These are phyloP conservation scores for Plenodomus lindquistii DNA, from an alignment of 2,329 filamentous ascomycete genomes.

Conservation along the genomic window DNA sequence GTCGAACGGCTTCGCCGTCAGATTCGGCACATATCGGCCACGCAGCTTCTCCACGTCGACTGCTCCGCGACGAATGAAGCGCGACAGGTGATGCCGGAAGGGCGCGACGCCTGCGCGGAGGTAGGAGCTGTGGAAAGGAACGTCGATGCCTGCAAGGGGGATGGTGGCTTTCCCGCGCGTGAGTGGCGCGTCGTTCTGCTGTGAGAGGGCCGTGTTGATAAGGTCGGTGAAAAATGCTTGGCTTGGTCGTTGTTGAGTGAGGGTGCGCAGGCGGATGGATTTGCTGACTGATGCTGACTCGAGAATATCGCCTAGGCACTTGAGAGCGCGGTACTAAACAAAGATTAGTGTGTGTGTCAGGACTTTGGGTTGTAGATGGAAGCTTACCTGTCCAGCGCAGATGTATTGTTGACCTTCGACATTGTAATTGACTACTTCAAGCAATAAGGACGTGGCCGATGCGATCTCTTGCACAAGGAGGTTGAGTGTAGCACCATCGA, in stretches of 20 bases:
- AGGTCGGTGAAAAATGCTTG: too few species aligned
- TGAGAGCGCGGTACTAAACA: slow-evolving; percentile 27
- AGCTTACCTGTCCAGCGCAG: too few species aligned
- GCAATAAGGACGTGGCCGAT: not conserved
- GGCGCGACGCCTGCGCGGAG: slow-evolving; percentile 19
- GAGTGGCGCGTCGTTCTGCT: too few species aligned
- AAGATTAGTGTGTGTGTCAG: too few species aligned
- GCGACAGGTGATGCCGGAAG: slow-evolving; percentile 24
- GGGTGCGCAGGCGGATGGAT: too few species aligned
- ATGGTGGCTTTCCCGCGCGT: slow-evolving; percentile 31
- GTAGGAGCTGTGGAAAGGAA: slow-evolving; percentile 39
- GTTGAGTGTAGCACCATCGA: too few species aligned
- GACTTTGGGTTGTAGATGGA: too few species aligned
- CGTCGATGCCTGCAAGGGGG: slow-evolving; percentile 39
- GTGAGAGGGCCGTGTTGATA: too few species aligned
- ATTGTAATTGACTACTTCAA: slow-evolving; percentile 22
- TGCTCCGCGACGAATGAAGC: slow-evolving; percentile 13
- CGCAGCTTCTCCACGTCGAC: slow-evolving; percentile 17
- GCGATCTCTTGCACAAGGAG: slow-evolving; percentile 1
- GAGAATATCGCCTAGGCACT: not conserved
- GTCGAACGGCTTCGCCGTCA: slow-evolving; percentile 20
- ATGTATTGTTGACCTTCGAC: slow-evolving; percentile 25
- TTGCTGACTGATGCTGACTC: too few species aligned
- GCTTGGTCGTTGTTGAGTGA: too few species aligned
- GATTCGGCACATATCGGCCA: slow-evolving; percentile 21